phyloP scores from a whole-genome alignment of 345 rosid genomes.

The Gossypium herbaceum region DNA sequence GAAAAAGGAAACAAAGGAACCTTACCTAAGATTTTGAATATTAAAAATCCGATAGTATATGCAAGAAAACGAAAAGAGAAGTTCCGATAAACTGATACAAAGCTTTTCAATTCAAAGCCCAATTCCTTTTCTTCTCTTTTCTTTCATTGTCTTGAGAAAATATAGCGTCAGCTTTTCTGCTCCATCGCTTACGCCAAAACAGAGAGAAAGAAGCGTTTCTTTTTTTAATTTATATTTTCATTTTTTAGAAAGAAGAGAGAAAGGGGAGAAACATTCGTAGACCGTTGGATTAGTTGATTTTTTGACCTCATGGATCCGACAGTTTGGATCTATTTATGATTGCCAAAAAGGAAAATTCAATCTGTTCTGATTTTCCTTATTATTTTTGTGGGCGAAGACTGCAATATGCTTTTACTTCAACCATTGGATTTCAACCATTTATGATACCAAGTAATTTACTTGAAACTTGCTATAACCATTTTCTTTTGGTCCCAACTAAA shows the following conservation, averaged over 20 bases:
- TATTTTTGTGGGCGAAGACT: no score
- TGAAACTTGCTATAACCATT: no score
- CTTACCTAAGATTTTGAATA: background rate
- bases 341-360: background rate
- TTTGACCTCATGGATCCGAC: background rate
- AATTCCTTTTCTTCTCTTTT: constrained; percentile 9
- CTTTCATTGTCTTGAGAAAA: constrained; percentile 20
- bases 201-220: background rate
- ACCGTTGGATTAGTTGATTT: constrained; percentile 14
- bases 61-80: background rate
- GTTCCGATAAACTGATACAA: background rate
- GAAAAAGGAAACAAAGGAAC: background rate
- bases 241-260: background rate
- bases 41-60: background rate
- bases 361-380: no score
- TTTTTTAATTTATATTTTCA: background rate
- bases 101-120: constrained; percentile 11
- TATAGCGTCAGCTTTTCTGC: constrained; percentile 24
- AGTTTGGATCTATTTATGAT: background rate
- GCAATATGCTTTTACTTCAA: no score
- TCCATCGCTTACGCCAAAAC: constrained; percentile 16
- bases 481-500: no score
- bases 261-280: background rate
- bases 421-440: no score
- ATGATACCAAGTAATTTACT: no score